Conservation (phyloP, 2,329 filamentous ascomycete species). For the Rhinocladiella mackenziei region DNA sequence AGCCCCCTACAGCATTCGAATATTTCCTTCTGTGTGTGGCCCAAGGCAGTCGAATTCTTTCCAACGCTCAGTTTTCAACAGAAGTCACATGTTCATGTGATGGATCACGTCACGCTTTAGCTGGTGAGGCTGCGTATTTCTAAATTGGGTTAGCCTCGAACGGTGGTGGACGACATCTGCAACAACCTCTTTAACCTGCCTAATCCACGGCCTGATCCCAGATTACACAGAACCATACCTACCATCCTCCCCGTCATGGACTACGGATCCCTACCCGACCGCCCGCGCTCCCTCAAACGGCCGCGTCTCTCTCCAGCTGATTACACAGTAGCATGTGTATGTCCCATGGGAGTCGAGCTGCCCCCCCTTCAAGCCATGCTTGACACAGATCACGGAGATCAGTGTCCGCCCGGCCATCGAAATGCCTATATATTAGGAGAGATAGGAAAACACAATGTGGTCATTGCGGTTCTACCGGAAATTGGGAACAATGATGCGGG, state of each 20-base stretch:
- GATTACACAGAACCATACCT: no score
- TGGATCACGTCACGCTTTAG: no score
- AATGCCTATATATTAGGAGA: slow-evolving; percentile 23
- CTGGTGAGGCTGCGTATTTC: no score
- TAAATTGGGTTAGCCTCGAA: no score
- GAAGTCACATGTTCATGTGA: no score
- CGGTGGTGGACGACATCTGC: no score
- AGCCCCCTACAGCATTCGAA: no score
- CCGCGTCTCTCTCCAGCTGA: slow-evolving; percentile 1
- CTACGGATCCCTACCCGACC: no score
- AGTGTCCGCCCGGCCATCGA: slow-evolving; percentile 11
- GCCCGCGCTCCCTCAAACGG: neutral
- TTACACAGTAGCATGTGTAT: slow-evolving; percentile 33
- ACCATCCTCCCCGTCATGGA: no score
- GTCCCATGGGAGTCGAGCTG: slow-evolving; percentile 31
- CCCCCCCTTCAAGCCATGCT: slow-evolving; percentile 31
- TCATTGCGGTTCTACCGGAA: slow-evolving; percentile 24
- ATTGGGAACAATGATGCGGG: slow-evolving; percentile 27
- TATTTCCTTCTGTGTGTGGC: no score
- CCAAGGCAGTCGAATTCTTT: neutral
- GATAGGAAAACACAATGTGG: slow-evolving; percentile 28
- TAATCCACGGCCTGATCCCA: no score
- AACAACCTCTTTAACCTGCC: no score
- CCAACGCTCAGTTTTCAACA: neutral
- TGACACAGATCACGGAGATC: slow-evolving; percentile 23